Evolutionary conservation across 129 eudicot genomes (phyloP).

Genomic region (Flaveria linearis): DNA sequence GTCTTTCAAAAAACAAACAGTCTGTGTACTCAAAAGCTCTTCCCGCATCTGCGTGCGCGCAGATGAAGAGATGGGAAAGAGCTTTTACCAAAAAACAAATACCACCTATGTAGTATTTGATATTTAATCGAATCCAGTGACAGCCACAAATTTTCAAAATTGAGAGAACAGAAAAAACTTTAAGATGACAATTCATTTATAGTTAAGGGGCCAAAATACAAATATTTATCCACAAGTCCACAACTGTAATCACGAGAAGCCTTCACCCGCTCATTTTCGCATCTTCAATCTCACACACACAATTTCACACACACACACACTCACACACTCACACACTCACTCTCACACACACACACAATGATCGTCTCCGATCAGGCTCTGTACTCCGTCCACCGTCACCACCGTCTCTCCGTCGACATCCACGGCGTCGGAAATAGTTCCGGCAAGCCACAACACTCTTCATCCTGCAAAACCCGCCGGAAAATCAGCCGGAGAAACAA

Average conservation of each 20-base stretch:
- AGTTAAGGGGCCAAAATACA: conserved; percentile 13
- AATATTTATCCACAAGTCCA: conserved; percentile 43
- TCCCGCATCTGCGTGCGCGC: too few species aligned
- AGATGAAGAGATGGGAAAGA: too few species aligned
- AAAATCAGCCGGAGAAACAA: conserved; percentile 10
- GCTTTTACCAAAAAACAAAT: too few species aligned
- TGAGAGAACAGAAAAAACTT: background rate
- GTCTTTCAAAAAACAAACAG: too few species aligned
- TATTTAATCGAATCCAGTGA: too few species aligned
- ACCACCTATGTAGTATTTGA: too few species aligned
- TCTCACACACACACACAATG: conserved; percentile 24
- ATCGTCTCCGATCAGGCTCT: conserved; percentile 29
- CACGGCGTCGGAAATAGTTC: background rate
- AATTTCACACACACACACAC: too few species aligned
- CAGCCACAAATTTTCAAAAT: background rate
- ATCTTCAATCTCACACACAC: conserved; percentile 10
- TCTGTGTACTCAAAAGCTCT: too few species aligned
- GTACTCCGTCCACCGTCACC: conserved; percentile 25
- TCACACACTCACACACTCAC: background rate
- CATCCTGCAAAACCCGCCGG: conserved; percentile 33
- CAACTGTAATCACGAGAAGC: conserved; percentile 12
- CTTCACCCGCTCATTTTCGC: conserved; percentile 36
- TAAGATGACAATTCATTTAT: background rate
- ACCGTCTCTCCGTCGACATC: conserved; percentile 12
- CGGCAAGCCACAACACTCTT: conserved; percentile 21